These are phyloP conservation scores for Leishmania mexicana DNA, from an alignment of 208 protist species.

Conservation along the genomic window DNA sequence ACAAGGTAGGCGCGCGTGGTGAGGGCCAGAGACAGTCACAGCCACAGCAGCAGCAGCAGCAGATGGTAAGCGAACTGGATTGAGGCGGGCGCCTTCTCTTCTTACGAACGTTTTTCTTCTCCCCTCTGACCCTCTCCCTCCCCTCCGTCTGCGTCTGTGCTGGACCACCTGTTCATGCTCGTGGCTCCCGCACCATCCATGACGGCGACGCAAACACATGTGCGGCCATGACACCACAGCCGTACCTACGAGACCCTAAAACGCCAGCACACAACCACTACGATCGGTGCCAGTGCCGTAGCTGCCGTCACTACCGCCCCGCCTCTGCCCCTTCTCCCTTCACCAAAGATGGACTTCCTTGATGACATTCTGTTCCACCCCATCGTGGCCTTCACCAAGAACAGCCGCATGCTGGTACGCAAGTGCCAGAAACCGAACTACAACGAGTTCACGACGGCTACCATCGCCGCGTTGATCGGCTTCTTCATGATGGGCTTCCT, in stretches of 20 bases:
- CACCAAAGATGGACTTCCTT: constrained; percentile 80
- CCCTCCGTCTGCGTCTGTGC: background rate
- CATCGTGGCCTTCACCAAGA: constrained; percentile 78
- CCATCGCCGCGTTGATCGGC: constrained; percentile 86
- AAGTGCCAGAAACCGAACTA: constrained; percentile 94
- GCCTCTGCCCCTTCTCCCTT: background rate
- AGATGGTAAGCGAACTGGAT: background rate
- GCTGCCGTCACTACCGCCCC: background rate
- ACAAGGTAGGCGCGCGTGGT: background rate
- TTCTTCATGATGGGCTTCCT: constrained; percentile 96
- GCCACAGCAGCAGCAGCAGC: background rate
- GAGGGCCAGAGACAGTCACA: background rate
- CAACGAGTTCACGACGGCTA: constrained; percentile 92
- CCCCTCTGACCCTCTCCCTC: background rate
- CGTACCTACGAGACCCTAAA: background rate
- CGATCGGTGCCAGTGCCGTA: background rate
- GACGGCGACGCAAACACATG: background rate
- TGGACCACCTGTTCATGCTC: background rate
- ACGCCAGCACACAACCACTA: background rate
- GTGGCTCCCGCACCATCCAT: background rate
- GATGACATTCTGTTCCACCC: constrained; percentile 82
- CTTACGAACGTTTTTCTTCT: background rate
- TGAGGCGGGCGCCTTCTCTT: background rate
- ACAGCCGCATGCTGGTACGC: constrained; percentile 90
- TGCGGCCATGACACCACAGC: background rate